A percentile compares a stretch with the other conserved stretches of the same genome.
Conservation (phyloP, 2,329 filamentous ascomycete genomes). For the Blastomyces percursus region DNA sequence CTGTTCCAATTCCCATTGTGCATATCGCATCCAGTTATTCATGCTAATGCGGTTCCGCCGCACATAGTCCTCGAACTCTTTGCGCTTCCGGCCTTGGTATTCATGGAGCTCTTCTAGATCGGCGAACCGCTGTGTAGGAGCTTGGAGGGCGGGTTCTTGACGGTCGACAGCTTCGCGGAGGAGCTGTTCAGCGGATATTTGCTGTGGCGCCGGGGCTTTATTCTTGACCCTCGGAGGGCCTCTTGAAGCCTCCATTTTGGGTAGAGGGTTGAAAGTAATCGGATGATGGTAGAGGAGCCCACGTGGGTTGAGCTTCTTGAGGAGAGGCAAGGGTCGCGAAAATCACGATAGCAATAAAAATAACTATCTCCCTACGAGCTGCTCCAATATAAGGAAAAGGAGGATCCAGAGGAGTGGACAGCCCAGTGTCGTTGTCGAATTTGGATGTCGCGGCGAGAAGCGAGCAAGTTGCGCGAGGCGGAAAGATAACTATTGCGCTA, state of each 20-base stretch:
- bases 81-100: conserved; percentile 88
- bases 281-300: too few relatives aligned
- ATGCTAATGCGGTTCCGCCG: conserved; percentile 88
- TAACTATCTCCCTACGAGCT: not conserved
- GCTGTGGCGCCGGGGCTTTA: conserved; percentile 80
- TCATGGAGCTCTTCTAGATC: conserved; percentile 97
- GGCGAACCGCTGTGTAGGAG: conserved; percentile 86
- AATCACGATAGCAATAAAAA: not conserved
- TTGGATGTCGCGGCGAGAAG: not conserved
- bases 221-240: conserved; percentile 97
- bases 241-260: conserved; percentile 74
- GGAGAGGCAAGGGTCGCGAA: not conserved
- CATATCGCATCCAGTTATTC: conserved; percentile 99
- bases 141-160: conserved; percentile 77
- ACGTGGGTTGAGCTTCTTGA: not conserved
- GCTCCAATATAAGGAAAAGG: not conserved
- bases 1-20: conserved; percentile 93
- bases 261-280: conserved; percentile 20
- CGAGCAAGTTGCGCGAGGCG: not conserved
- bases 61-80: conserved; percentile 97
- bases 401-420: not conserved
- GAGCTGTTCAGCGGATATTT: conserved; percentile 95
- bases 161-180: conserved; percentile 94
- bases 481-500: not conserved
- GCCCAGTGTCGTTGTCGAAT: not conserved